These are phyloP conservation scores for Clavispora fructus DNA, from an alignment of 805 yeast species.

Conservation along the genomic window DNA sequence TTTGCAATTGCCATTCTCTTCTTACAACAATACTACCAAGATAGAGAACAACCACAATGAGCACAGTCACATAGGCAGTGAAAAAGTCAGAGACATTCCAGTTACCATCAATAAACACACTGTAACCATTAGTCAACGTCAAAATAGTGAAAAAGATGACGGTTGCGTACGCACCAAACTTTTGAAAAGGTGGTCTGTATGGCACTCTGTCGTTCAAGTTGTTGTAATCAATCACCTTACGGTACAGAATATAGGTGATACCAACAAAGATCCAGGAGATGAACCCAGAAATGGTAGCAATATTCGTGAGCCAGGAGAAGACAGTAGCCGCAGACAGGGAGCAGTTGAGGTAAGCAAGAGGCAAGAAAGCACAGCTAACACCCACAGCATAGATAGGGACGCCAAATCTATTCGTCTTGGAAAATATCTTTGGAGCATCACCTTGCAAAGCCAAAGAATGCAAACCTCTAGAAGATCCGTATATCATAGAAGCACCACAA, in stretches of 20 bases:
- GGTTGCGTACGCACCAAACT: neutral
- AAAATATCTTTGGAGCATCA: conserved; percentile 46
- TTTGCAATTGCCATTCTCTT: neutral
- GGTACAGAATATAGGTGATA: conserved; percentile 1
- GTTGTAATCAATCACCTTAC: conserved; percentile 1
- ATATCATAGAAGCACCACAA: conserved; percentile 46
- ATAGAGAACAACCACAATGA: conserved; percentile 1
- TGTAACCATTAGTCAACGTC: conserved; percentile 3
- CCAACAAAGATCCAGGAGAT: conserved; percentile 1
- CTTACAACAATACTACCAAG: neutral
- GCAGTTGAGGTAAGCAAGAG: conserved; percentile 3
- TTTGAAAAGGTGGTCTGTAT: neutral
- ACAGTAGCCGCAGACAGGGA: conserved; percentile 4
- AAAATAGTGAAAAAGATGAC: neutral
- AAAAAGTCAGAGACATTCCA: conserved; percentile 2
- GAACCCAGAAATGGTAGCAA: conserved; percentile 3
- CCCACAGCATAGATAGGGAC: conserved; percentile 1
- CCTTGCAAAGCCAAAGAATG: conserved; percentile 48
- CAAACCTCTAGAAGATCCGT: conserved; percentile 61
- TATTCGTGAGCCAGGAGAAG: conserved; percentile 5
- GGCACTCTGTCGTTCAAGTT: conserved; percentile 2
- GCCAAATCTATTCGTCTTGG: conserved; percentile 3
- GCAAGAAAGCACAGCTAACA: neutral
- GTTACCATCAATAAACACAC: conserved; percentile 1
- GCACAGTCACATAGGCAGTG: conserved; percentile 2